phyloP scores from a whole-genome alignment of 306 rosid genomes.

The Quercus agrifolia region DNA sequence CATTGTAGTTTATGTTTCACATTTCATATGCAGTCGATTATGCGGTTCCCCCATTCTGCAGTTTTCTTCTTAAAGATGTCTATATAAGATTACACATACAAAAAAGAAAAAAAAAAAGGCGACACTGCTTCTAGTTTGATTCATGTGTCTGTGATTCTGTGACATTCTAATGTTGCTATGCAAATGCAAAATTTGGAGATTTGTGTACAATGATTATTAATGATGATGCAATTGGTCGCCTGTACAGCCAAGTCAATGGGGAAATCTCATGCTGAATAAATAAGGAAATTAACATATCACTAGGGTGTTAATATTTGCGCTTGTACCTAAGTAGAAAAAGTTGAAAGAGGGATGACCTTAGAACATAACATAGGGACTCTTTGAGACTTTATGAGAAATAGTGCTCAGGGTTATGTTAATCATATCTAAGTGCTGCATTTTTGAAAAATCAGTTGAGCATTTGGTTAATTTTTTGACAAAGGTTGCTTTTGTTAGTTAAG shows the following conservation, averaged over 20 bases:
- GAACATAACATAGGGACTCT: not conserved
- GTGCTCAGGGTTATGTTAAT: too few species aligned
- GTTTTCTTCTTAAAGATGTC: not conserved
- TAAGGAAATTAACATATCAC: not conserved
- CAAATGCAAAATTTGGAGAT: not conserved
- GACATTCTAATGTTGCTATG: not conserved
- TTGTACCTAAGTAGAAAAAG: not conserved
- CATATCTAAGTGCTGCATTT: too few species aligned
- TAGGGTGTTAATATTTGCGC: not conserved
- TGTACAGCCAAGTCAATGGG: not conserved
- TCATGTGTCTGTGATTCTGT: not conserved
- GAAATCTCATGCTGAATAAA: not conserved
- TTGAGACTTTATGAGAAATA: too few species aligned
- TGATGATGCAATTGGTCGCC: not conserved
- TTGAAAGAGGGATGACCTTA: not conserved
- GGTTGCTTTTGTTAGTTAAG: too few species aligned
- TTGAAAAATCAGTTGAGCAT: too few species aligned
- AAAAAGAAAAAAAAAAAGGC: not conserved
- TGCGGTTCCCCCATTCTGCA: not conserved
- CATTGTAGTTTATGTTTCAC: not conserved
- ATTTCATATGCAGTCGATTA: not conserved
- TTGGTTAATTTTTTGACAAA: too few species aligned
- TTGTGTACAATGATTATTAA: not conserved
- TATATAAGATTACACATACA: not conserved
- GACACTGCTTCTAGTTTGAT: not conserved